Conservation (phyloP, 2,329 filamentous ascomycete genomes). For the Fusarium luffae region DNA sequence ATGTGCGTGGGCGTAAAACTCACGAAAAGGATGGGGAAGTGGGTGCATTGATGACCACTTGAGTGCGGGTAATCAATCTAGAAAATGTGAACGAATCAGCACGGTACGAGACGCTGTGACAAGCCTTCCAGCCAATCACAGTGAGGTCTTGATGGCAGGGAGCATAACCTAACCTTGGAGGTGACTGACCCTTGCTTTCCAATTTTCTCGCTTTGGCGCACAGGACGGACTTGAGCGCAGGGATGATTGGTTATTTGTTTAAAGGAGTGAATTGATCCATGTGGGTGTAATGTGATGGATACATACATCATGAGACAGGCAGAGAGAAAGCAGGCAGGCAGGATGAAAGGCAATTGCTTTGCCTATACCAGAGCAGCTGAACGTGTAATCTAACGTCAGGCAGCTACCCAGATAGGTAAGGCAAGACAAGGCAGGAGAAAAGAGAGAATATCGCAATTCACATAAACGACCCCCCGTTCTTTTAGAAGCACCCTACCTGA, state of each 20-base stretch:
- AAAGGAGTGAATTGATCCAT: conserved; percentile 35
- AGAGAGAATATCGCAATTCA: conserved; percentile 6
- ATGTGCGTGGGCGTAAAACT: conserved; percentile 37
- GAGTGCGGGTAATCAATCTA: conserved; percentile 27
- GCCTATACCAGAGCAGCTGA: conserved; percentile 24
- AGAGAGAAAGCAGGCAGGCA: not conserved
- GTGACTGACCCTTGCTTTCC: conserved; percentile 29
- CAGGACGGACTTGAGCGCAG: conserved; percentile 26
- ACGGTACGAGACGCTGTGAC: conserved; percentile 3
- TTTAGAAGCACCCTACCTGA: not conserved
- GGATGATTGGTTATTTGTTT: conserved; percentile 17
- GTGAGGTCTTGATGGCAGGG: conserved; percentile 17
- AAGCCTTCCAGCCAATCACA: conserved; percentile 37
- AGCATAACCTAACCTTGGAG: conserved; percentile 17
- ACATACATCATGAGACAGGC: conserved; percentile 34
- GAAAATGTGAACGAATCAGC: conserved; percentile 32
- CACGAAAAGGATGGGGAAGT: conserved; percentile 27
- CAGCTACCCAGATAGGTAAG: not conserved
- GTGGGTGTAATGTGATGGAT: conserved; percentile 10
- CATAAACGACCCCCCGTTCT: not conserved
- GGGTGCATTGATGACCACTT: conserved; percentile 39
- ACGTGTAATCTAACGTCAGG: conserved; percentile 6
- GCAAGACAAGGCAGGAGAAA: not conserved
- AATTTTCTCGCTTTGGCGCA: conserved; percentile 24
- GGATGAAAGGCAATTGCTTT: not conserved